Conservation (phyloP, 2,329 filamentous ascomycete genomes). For the Coleophoma crateriformis region DNA sequence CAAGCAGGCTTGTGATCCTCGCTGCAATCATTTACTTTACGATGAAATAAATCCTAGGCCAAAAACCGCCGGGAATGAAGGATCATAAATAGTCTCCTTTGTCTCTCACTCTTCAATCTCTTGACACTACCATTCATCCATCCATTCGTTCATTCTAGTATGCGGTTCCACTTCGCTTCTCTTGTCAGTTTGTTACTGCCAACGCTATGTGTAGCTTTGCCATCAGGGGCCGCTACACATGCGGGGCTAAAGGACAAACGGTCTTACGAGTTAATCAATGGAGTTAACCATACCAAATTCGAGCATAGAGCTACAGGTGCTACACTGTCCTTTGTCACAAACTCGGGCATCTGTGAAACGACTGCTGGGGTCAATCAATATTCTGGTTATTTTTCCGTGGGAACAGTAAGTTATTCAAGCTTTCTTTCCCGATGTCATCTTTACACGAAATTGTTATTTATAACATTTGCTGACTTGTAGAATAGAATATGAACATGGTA, state of each 20-base stretch:
- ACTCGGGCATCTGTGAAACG: constrained; percentile 46
- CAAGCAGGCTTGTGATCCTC: too few relatives aligned
- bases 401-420: constrained; percentile 15
- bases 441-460: constrained; percentile 20
- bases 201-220: constrained; percentile 5
- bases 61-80: not conserved
- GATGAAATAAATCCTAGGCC: not conserved
- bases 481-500: constrained; percentile 35
- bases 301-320: constrained; percentile 40
- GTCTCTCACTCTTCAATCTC: not conserved
- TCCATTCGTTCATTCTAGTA: constrained; percentile 1
- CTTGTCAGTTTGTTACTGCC: constrained; percentile 9
- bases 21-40: not conserved
- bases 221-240: constrained; percentile 5
- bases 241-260: constrained; percentile 20
- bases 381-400: constrained; percentile 44
- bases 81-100: not conserved
- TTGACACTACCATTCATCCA: not conserved
- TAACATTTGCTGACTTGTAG: constrained; percentile 1
- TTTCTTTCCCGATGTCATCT: not conserved
- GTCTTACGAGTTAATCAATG: constrained; percentile 27
- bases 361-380: constrained; percentile 43
- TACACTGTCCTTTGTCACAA: constrained; percentile 40
- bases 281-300: constrained; percentile 38
- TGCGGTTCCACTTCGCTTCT: constrained; percentile 8